phyloP scores from a whole-genome alignment of 164 flowering plant genomes.

The Umbilicus rupestris region DNA sequence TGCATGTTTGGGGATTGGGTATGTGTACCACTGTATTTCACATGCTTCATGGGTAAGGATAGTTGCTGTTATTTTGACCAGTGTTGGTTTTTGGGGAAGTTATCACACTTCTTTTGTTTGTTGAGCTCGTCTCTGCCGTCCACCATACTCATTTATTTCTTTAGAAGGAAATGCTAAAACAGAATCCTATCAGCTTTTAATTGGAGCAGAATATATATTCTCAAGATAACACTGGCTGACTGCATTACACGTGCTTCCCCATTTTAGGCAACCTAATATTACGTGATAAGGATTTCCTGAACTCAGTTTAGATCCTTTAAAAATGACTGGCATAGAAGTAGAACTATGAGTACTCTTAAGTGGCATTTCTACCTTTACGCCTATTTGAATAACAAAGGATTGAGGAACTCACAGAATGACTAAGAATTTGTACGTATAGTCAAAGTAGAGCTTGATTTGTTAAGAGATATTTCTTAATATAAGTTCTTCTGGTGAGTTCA shows the following conservation, averaged over 20 bases:
- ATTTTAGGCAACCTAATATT: background rate
- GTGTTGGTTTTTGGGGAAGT: background rate
- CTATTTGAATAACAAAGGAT: background rate
- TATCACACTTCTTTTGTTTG: background rate
- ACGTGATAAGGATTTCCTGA: background rate
- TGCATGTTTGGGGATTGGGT: conserved; percentile 2
- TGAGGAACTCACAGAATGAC: background rate
- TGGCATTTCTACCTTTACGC: background rate
- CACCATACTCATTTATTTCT: background rate
- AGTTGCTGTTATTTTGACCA: background rate
- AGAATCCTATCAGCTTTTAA: background rate
- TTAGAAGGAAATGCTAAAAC: background rate
- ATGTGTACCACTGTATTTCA: background rate
- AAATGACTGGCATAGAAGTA: background rate
- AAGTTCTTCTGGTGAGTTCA: background rate
- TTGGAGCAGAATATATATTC: background rate
- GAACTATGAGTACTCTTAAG: background rate
- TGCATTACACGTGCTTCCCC: background rate
- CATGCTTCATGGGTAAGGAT: background rate
- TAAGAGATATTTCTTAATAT: background rate
- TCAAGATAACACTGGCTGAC: background rate
- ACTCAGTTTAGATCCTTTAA: background rate
- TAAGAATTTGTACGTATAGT: background rate
- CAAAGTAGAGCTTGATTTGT: background rate
- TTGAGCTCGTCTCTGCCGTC: background rate